Base-by-base conservation (phyloP, 768 basidiomycete genomes). In the Agaricus subrufescens region DNA sequence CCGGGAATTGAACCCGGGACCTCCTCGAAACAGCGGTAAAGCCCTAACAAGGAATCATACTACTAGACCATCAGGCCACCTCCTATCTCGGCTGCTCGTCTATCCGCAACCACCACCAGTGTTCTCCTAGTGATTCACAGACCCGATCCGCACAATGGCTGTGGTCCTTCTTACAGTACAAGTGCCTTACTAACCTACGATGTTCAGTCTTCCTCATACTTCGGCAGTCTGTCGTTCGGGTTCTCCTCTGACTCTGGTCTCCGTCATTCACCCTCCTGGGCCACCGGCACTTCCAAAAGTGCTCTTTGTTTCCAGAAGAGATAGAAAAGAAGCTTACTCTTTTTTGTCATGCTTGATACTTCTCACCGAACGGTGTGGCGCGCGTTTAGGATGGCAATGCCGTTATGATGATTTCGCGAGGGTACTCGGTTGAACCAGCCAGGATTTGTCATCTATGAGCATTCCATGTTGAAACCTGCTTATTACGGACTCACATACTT, bases 1-100 rank as follows among this genome's bases (percentile, higher is more conserved):
- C 83, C 80, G 84, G 85, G 19, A 85, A 86, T 87, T 86, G 85
- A 87, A 87, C 85, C 84, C 84, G 79, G 84, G 84, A 86, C 87
- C 85, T 87, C 85, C 85, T 85, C 84, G 80, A 84, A 58, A 63
- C 59, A 30, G 50, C 51, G 23, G 4, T 15, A 46, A 29, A 49
- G 48, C 30, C 30, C 30, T 49, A 34, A 49, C 48, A 38, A 49
- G 48, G 31, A 49, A 49, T 49, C 31, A 49, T 38, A 49, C 48
- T 49, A 49, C 48, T 49, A 49, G 48, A 38, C 48, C 34, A 49
- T 37, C 31, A 49, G 48, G 48, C 48, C 48, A 34, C n/a, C 43
- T 34, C 26, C n/a, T 31, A 2, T 14, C 34, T 34, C 7, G 34
- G 50, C 55, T 54, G 58, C 9, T 58, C 55, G 19, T 14, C 43